These are phyloP conservation scores for Dillenia turbinata DNA, from an alignment of 164 flowering plant genomes.

Conservation along the genomic window DNA sequence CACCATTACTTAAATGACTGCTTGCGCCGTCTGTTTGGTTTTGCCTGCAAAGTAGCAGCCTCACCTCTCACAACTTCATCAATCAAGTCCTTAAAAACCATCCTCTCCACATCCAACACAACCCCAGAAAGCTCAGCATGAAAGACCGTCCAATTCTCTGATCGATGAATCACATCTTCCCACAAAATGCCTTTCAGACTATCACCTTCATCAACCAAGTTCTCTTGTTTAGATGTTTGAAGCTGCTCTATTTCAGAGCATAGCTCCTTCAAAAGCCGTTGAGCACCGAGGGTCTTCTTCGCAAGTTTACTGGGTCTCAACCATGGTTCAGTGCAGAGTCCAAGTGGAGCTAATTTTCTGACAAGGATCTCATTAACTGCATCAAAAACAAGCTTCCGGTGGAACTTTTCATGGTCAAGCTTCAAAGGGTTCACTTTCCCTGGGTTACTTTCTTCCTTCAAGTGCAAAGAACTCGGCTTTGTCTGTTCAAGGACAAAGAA, in stretches of 20 bases:
- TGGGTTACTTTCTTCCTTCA: slow-evolving; percentile 13
- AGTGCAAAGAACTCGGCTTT: slow-evolving; percentile 19
- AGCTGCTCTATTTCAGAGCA: slow-evolving; percentile 61
- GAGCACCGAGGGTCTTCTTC: slow-evolving; percentile 29
- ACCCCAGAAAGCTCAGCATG: slow-evolving; percentile 41
- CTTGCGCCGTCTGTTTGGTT: slow-evolving; percentile 40
- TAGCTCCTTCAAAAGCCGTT: slow-evolving; percentile 49
- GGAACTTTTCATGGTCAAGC: slow-evolving; percentile 29
- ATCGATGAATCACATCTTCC: slow-evolving; percentile 37
- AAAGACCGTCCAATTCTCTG: slow-evolving; percentile 34
- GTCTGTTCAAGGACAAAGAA: slow-evolving; percentile 70
- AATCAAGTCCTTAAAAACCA: slow-evolving; percentile 76
- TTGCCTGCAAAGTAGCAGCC: slow-evolving; percentile 22
- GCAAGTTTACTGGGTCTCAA: slow-evolving; percentile 23
- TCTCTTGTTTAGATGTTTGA: slow-evolving; percentile 24
- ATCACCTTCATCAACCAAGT: slow-evolving; percentile 40
- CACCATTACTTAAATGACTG: slow-evolving; percentile 22
- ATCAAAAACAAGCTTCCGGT: slow-evolving; percentile 70
- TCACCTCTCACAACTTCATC: slow-evolving; percentile 58
- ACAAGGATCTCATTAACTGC: slow-evolving; percentile 64
- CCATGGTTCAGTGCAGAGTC: slow-evolving; percentile 24
- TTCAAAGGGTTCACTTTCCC: slow-evolving; percentile 13
- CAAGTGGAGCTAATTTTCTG: slow-evolving; percentile 26
- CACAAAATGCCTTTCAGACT: slow-evolving; percentile 28
- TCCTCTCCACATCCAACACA: slow-evolving; percentile 72